phyloP scores from a whole-genome alignment of 179 eudicot species.

The Heliamphora pulchella region DNA sequence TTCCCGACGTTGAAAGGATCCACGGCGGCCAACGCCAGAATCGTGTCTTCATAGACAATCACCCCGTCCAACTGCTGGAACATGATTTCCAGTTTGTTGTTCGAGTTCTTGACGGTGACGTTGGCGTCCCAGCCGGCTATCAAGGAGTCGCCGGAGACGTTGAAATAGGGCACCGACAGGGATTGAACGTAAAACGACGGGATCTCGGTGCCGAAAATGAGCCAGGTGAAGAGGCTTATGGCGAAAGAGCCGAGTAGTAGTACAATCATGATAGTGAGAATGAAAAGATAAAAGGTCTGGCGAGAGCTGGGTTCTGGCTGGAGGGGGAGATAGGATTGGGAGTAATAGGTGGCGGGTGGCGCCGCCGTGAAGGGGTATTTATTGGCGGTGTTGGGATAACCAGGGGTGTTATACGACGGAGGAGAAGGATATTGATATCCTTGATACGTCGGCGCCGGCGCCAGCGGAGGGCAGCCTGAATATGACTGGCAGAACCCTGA shows the following conservation, averaged over 20 bases:
- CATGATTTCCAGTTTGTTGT: not conserved
- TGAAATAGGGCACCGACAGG: not conserved
- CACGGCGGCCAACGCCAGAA: not conserved
- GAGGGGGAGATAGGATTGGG: no score
- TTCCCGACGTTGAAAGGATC: not conserved
- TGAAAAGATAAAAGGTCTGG: not conserved
- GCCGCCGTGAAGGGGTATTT: not conserved
- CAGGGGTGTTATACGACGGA: no score
- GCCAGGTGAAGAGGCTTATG: not conserved
- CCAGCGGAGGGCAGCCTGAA: not conserved
- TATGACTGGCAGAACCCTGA: not conserved
- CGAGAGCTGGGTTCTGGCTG: not conserved
- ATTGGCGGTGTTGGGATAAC: not conserved
- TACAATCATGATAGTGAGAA: not conserved
- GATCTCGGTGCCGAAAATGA: not conserved
- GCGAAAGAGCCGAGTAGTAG: not conserved
- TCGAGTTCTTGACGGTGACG: conserved; percentile 10
- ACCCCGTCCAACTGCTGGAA: not conserved
- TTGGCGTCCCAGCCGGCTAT: conserved; percentile 5
- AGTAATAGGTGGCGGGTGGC: conserved; percentile 3
- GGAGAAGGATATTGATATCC: not conserved
- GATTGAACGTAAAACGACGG: not conserved
- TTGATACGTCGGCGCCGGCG: no score
- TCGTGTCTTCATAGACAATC: not conserved
- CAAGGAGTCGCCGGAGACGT: not conserved